Evolutionary conservation across 495 filamentous ascomycete genomes (phyloP).

Genomic region (Tuber borchii): DNA sequence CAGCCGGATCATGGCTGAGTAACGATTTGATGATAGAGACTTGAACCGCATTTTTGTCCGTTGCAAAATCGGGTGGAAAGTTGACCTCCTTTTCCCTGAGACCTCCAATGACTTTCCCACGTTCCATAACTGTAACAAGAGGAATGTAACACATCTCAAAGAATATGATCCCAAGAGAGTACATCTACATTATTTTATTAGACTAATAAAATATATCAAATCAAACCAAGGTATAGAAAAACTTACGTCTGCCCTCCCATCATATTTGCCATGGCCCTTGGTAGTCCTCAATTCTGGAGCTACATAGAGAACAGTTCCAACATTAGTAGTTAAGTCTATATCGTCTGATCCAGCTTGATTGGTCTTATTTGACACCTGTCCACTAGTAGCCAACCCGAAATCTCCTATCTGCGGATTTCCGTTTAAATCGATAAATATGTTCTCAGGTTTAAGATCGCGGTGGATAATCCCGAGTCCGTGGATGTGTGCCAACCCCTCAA

Average conservation of each 20-base stretch:
- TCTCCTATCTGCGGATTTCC: constrained; percentile 93
- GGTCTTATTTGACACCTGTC: constrained; percentile 48
- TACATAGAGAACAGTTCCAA: constrained; percentile 92
- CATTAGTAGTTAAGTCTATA: constrained; percentile 61
- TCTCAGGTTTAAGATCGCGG: constrained; percentile 95
- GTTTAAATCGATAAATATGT: constrained; percentile 86
- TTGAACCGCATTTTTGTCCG: constrained; percentile 65
- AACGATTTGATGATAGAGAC: constrained; percentile 71
- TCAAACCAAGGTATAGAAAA: constrained; percentile 29
- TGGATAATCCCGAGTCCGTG: constrained; percentile 90
- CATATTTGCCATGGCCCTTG: constrained; percentile 64
- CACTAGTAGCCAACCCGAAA: constrained; percentile 87
- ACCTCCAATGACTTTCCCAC: constrained; percentile 64
- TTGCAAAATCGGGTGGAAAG: constrained; percentile 68
- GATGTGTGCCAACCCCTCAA: constrained; percentile 86
- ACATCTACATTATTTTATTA: constrained; percentile 59
- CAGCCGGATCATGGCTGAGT: constrained; percentile 69
- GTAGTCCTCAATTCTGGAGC: constrained; percentile 80
- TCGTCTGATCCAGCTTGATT: constrained; percentile 44
- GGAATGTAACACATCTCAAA: constrained; percentile 86
- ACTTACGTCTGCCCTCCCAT: constrained; percentile 82
- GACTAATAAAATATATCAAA: constrained; percentile 18
- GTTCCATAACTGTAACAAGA: constrained; percentile 79
- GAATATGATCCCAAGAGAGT: constrained; percentile 92
- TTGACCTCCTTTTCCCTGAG: constrained; percentile 61